A percentile compares a stretch with the other conserved stretches of the same genome.
phyloP scores from a whole-genome alignment of 202 grass and related monocot genomes.

The Schoenoplectus tabernaemontani region DNA sequence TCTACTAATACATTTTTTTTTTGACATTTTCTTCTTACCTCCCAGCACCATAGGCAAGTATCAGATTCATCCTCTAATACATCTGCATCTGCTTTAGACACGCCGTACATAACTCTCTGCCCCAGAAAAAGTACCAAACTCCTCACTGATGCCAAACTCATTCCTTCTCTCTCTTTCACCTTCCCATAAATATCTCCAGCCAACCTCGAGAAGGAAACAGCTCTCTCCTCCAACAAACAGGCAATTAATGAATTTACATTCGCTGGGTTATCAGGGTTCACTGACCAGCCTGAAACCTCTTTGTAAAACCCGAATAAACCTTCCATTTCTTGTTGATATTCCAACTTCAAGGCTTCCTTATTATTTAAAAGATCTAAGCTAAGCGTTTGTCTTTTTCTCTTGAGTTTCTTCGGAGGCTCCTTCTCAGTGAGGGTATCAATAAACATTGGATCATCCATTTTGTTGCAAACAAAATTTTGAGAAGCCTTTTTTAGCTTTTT shows the following conservation, averaged over 20 bases:
- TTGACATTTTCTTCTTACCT: conserved; percentile 40
- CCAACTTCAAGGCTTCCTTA: conserved; percentile 35
- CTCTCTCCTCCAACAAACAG: conserved; percentile 73
- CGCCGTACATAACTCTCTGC: conserved; percentile 76
- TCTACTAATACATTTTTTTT: neutral
- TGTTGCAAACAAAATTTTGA: neutral
- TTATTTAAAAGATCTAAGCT: conserved; percentile 31
- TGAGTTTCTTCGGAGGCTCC: conserved; percentile 56
- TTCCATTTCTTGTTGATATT: conserved; percentile 46
- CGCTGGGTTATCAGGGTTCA: conserved; percentile 25
- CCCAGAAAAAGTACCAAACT: conserved; percentile 56
- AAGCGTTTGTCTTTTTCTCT: conserved; percentile 67
- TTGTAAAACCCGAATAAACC: conserved; percentile 48
- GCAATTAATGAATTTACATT: conserved; percentile 46
- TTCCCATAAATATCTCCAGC: conserved; percentile 46
- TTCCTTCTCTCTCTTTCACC: conserved; percentile 40
- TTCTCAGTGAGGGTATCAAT: conserved; percentile 10
- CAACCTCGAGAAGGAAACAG: conserved; percentile 58
- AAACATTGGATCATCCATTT: conserved; percentile 3
- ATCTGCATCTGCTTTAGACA: conserved; percentile 54
- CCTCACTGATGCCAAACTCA: conserved; percentile 45
- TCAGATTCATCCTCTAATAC: conserved; percentile 88
- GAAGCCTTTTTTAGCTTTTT: neutral
- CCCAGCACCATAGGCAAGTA: conserved; percentile 83
- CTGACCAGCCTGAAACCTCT: conserved; percentile 44